A percentile compares a stretch with the other conserved stretches of the same genome.
These are phyloP conservation scores for Helianthus annuus DNA, from an alignment of 129 eudicot genomes.

Conservation along the genomic window DNA sequence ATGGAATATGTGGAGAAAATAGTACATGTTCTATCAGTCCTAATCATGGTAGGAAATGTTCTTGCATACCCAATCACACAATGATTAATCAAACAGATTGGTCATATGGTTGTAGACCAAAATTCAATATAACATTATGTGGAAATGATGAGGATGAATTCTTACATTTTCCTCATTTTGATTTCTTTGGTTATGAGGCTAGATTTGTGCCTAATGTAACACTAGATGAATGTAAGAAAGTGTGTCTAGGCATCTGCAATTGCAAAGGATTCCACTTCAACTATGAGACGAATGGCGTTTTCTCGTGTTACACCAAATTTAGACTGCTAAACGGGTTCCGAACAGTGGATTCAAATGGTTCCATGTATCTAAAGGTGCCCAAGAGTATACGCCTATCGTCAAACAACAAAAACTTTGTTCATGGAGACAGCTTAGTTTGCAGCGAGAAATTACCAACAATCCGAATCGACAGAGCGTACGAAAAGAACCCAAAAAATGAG, in stretches of 20 bases:
- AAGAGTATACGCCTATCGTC: background rate
- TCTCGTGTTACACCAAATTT: slow-evolving; percentile 44
- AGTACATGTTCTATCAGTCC: slow-evolving; percentile 39
- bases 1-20: slow-evolving; percentile 51
- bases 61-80: slow-evolving; percentile 46
- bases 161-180: slow-evolving; percentile 23
- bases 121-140: slow-evolving; percentile 34
- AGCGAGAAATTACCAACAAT: background rate
- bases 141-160: slow-evolving; percentile 23
- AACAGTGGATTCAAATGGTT: slow-evolving; percentile 2
- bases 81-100: slow-evolving; percentile 40
- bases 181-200: slow-evolving; percentile 46
- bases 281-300: slow-evolving; percentile 18
- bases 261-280: slow-evolving; percentile 53
- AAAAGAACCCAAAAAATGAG: slow-evolving; percentile 17
- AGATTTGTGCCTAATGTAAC: slow-evolving; percentile 27
- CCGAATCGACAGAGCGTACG: slow-evolving; percentile 28
- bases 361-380: slow-evolving; percentile 42
- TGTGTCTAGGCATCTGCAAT: slow-evolving; percentile 30
- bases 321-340: slow-evolving; percentile 41
- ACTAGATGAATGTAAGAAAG: slow-evolving; percentile 23
- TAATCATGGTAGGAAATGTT: slow-evolving; percentile 29
- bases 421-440: slow-evolving; percentile 22
- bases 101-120: slow-evolving; percentile 48
- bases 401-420: background rate